Base-by-base conservation (phyloP, 768 basidiomycete genomes). In the Leccinum boreale region DNA sequence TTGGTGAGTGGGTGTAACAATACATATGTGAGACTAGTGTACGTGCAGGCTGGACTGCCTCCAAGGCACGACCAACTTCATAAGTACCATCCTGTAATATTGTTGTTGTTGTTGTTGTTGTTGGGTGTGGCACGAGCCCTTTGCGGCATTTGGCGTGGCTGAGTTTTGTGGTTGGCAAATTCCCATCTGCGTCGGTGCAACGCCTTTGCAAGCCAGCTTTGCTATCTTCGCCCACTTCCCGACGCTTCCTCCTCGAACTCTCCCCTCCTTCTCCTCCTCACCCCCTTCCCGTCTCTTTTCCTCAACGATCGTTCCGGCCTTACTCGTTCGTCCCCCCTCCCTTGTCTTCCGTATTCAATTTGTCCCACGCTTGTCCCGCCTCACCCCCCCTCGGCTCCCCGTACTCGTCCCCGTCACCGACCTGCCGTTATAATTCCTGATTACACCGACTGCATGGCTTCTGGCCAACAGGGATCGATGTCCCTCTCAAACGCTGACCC, bases 131-230 rank as follows among this genome's bases (percentile, higher is more conserved):
- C 36, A 36, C 36, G 36, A 52, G 54, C 44, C 53, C 48, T 58
- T 58, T 29, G 39, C 66, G 66, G 68, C 65, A 68, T 65, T 62
- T 47, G 63, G 68, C 69, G 70, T 72, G 70, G 23, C 69, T 68
- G 65, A 68, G 70, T 71, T 71, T 24, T 68, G 56, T 53, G 48
- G 29, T 62, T 62, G 45, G 24, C n/a, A 60, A 59, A 59, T 75
- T 75, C 73, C 71, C 74, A 75, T 74, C 70, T 70, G 68, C 66
- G 63, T 29, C 29, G 29, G 60, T 67, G 62, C 60, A 56, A 62
- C 59, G 64, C 69, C 70, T 73, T 68, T 72, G 54, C 36, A 36
- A 17, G 62, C 60, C 64, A 71, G 71, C 69, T 10, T 62, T 44
- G 56, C 47, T 24, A 64, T 73, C 70, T 69, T 62, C 58, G 58